Conservation (phyloP, 768 basidiomycete genomes). For the Kwoniella europaea region DNA sequence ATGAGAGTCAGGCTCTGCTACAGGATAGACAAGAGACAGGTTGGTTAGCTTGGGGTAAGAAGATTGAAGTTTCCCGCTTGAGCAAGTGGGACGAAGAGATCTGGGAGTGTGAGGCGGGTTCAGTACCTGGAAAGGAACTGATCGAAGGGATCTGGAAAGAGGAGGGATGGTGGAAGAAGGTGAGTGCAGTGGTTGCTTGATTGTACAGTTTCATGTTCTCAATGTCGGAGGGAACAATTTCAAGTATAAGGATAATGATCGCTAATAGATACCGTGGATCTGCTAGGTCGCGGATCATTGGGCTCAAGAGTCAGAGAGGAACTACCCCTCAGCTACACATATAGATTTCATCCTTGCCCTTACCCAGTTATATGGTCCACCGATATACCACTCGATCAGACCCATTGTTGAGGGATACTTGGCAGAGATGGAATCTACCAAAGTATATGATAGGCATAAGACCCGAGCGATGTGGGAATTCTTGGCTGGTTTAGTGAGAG, state of each 20-base stretch:
- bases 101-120: conserved; percentile 65
- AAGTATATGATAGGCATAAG: conserved; percentile 66
- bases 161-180: conserved; percentile 65
- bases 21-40: conserved; percentile 76
- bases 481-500: conserved; percentile 74
- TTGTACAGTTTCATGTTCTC: not conserved
- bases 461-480: conserved; percentile 85
- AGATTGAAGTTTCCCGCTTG: conserved; percentile 61
- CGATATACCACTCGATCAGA: conserved; percentile 68
- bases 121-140: conserved; percentile 64
- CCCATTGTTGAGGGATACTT: conserved; percentile 68
- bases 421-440: conserved; percentile 64
- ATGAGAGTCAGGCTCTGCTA: conserved; percentile 46
- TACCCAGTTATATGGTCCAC: conserved; percentile 76
- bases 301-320: conserved; percentile 77
- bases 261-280: not conserved
- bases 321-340: conserved; percentile 53
- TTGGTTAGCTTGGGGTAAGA: conserved; percentile 74
- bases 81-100: conserved; percentile 49
- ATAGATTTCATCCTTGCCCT: conserved; percentile 61
- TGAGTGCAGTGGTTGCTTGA: conserved; percentile 10
- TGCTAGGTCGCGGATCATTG: conserved; percentile 67
- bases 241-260: not conserved
- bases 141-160: conserved; percentile 63
- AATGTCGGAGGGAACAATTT: no score